Evolutionary conservation across 345 rosid species (phyloP).

Genomic region (Hirschfeldia incana): DNA sequence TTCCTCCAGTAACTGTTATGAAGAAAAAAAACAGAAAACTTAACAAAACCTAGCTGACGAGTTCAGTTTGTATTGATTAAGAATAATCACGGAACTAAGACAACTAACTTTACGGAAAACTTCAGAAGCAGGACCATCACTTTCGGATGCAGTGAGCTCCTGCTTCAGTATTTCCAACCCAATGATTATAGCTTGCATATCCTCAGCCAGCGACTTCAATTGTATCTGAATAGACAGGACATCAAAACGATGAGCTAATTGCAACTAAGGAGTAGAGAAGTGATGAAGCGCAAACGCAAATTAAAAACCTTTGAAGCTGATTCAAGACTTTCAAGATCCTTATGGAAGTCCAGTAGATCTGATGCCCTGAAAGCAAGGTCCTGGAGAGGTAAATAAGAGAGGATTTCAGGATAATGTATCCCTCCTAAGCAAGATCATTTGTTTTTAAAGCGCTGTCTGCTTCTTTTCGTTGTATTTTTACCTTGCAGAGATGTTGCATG

Average conservation of each 20-base stretch:
- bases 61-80: background rate
- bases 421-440: background rate
- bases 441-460: too few species aligned
- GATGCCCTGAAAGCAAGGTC: constrained; percentile 73
- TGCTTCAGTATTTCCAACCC: constrained; percentile 90
- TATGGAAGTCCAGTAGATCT: constrained; percentile 70
- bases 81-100: constrained; percentile 14
- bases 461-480: constrained; percentile 16
- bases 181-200: constrained; percentile 78
- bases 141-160: constrained; percentile 83
- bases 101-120: constrained; percentile 71
- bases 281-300: background rate
- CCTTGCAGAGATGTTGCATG: constrained; percentile 99
- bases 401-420: background rate
- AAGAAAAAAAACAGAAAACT: constrained; percentile 12
- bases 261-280: background rate
- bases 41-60: background rate
- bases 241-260: background rate
- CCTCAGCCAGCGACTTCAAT: constrained; percentile 84
- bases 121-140: constrained; percentile 93
- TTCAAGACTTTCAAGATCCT: constrained; percentile 84
- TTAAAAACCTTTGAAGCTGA: constrained; percentile 68
- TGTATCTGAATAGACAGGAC: constrained; percentile 63
- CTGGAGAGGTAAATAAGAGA: constrained; percentile 33
- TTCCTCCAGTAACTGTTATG: constrained; percentile 63